Conservation (phyloP, 164 flowering plant species). For the Liquidambar formosana region DNA sequence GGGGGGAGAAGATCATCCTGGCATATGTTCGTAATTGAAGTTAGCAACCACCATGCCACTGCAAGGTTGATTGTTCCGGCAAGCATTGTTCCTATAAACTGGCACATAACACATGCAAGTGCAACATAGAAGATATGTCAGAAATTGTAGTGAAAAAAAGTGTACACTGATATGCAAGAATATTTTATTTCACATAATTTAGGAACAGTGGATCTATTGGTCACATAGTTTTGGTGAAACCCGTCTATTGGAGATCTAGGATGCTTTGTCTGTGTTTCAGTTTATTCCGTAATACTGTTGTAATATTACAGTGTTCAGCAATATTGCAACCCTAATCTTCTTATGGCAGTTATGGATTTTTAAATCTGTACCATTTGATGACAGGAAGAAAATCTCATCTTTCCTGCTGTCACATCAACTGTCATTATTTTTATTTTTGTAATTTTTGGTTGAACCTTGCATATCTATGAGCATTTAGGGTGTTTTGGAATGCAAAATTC, state of each 20-base stretch:
- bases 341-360: too few species aligned
- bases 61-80: constrained; percentile 63
- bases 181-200: too few species aligned
- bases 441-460: neutral
- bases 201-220: too few species aligned
- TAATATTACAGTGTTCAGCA: too few species aligned
- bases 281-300: too few species aligned
- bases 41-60: constrained; percentile 70
- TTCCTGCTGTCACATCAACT: neutral
- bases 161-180: too few species aligned
- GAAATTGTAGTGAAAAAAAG: neutral
- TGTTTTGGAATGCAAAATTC: neutral
- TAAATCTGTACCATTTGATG: too few species aligned
- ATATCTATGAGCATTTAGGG: neutral
- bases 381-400: neutral
- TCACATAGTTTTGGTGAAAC: too few species aligned
- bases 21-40: constrained; percentile 55
- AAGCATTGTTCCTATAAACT: constrained; percentile 69
- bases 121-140: neutral
- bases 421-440: neutral
- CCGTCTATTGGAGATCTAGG: too few species aligned
- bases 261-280: too few species aligned
- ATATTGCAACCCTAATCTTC: too few species aligned
- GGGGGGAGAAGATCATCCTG: constrained; percentile 54
- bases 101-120: neutral